Evolutionary conservation across 2,329 filamentous ascomycete species (phyloP).

Genomic region (Raffaelea ambrosiae): DNA sequence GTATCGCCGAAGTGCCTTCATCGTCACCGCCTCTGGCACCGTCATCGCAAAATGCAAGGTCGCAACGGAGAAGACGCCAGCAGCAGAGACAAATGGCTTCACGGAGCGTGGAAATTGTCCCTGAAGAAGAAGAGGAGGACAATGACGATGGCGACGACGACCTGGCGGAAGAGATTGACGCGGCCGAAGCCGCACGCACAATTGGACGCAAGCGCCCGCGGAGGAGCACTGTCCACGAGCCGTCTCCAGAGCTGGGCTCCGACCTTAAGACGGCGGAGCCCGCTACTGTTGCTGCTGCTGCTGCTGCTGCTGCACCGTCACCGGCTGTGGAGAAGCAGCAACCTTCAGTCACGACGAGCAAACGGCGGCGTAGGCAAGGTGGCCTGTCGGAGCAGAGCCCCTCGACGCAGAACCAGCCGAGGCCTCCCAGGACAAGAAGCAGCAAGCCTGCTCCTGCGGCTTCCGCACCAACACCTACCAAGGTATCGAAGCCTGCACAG

Average conservation of each 20-base stretch:
- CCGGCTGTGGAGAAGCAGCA: conserved; percentile 17
- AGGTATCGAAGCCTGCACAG: conserved; percentile 1
- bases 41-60: background rate
- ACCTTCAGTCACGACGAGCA: no score
- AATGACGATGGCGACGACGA: conserved; percentile 17
- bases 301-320: conserved; percentile 21
- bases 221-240: conserved; percentile 22
- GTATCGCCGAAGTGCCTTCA: conserved; percentile 1
- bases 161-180: conserved; percentile 35
- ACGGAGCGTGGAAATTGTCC: conserved; percentile 7
- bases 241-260: conserved; percentile 33
- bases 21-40: conserved; percentile 5
- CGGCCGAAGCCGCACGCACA: conserved; percentile 30
- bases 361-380: conserved; percentile 27
- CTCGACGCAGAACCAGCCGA: conserved; percentile 31
- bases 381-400: conserved; percentile 26
- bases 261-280: conserved; percentile 20
- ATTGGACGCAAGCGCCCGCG: conserved; percentile 36
- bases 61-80: background rate
- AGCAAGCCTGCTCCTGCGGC: conserved; percentile 7
- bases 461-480: conserved; percentile 3
- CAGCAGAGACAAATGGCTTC: background rate
- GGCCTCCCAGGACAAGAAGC: conserved; percentile 13
- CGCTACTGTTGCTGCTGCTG: conserved; percentile 15
- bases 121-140: conserved; percentile 14